Evolutionary conservation across 2,329 filamentous ascomycete genomes (phyloP), one percentile per base, ranked within the genome.

Genomic region (Aspergillus quadrilineatus): DNA sequence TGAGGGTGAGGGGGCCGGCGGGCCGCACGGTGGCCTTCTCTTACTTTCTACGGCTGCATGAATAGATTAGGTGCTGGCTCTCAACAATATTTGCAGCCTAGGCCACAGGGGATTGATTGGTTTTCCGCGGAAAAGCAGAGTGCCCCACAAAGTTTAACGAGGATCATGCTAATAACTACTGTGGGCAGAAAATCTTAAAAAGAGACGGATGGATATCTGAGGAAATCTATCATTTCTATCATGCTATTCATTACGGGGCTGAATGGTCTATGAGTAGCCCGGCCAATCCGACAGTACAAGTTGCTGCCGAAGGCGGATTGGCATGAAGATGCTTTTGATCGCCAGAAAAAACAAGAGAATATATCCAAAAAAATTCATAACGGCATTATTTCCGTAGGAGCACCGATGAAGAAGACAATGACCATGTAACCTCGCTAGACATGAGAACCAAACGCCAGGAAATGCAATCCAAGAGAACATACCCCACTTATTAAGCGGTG

Each of bases 401-500:
- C 39, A 29, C 56, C 53, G 39, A 57, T 52, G 26, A 53, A 47
- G 47, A 39, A 55, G 50, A 61, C 55, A 58, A 60, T 57, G 50
- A 56, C 57, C 52, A 50, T 53, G 53, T 59, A 46, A 54, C 58
- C 41, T 57, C 64, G 63, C 59, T 64, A 56, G 39, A 60, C 42
- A 55, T 54, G 54, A 52, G 42, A 59, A 55, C 50, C 29, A 53
- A 64, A 63, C 62, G 59, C 63, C 62, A 48, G 45, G 32, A 53
- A 46, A 64, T 65, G 62, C 62, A 59, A 63, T 44, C 34, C 17
- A 36, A 43, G 46, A 41, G 43, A 45, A 55, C 28, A 48, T 37
- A 15, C 32, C 46, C 15, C 5, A 28, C 46, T 67, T 57, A 73
- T 60, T 67, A 65, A 29, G 67, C 67, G 17, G 67, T 61, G 10